These are phyloP conservation scores for Catunica adiposa DNA, from an alignment of 2,329 filamentous ascomycete genomes.

Conservation along the genomic window DNA sequence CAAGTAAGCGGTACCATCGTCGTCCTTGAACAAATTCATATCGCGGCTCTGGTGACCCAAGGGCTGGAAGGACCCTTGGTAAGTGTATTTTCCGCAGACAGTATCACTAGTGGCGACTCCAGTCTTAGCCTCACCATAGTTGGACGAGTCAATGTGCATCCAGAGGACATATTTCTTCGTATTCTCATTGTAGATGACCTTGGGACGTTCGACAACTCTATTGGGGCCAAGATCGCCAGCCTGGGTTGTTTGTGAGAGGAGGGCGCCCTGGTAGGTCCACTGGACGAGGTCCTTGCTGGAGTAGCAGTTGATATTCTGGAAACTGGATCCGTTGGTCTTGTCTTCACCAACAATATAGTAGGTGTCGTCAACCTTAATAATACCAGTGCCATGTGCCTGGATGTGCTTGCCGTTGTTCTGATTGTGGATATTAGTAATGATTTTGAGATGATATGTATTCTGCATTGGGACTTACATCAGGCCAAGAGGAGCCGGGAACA, in stretches of 20 bases:
- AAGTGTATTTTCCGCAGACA: conserved; percentile 43
- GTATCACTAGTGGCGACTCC: conserved; percentile 43
- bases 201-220: conserved; percentile 49
- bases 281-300: conserved; percentile 44
- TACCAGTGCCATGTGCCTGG: conserved; percentile 49
- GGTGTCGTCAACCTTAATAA: conserved; percentile 39
- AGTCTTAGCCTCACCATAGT: conserved; percentile 46
- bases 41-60: conserved; percentile 31
- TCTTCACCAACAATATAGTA: conserved; percentile 58
- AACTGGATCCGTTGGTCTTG: conserved; percentile 44
- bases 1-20: conserved; percentile 43
- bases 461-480: conserved; percentile 21
- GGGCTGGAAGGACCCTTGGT: conserved; percentile 23
- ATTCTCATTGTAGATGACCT: conserved; percentile 50
- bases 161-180: conserved; percentile 51
- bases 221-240: conserved; percentile 43
- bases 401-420: conserved; percentile 37
- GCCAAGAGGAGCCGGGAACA: conserved; percentile 31
- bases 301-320: conserved; percentile 53
- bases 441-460: not conserved
- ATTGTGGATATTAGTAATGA: not conserved
- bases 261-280: conserved; percentile 44
- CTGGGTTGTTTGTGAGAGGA: conserved; percentile 33
- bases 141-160: conserved; percentile 47
- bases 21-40: conserved; percentile 44